Evolutionary conservation across 352 stramenopile species (phyloP).

Genomic region (Pythium phragmitis): DNA sequence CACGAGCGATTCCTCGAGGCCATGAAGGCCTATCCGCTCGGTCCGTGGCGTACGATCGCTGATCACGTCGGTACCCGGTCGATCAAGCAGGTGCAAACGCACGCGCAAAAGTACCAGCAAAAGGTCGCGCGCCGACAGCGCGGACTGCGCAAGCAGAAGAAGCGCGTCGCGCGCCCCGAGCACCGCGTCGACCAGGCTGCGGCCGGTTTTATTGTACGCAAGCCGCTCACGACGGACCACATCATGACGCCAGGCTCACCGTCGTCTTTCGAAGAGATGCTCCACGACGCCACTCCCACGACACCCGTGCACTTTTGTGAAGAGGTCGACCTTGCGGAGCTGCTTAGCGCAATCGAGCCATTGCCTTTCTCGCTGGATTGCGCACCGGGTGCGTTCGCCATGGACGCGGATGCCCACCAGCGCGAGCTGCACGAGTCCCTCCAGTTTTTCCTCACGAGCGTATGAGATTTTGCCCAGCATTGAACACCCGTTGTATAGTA

Average conservation of each 20-base stretch:
- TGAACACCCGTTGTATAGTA: conserved; percentile 3
- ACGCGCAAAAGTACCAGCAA: conserved; percentile 87
- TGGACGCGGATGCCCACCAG: conserved; percentile 39
- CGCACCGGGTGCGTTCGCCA: conserved; percentile 24
- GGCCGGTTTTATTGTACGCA: conserved; percentile 59
- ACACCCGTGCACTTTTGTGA: conserved; percentile 5
- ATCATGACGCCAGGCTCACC: conserved; percentile 13
- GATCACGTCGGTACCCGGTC: conserved; percentile 74
- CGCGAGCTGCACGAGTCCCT: conserved; percentile 36
- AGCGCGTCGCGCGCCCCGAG: conserved; percentile 71
- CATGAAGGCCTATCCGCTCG: conserved; percentile 78
- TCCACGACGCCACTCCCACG: conserved; percentile 6
- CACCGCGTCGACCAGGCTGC: conserved; percentile 70
- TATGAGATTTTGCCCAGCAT: conserved; percentile 2
- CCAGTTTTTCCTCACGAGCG: conserved; percentile 23
- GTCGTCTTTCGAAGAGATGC: conserved; percentile 24
- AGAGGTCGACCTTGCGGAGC: conserved; percentile 22
- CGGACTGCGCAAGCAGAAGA: conserved; percentile 83
- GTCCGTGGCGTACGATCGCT: conserved; percentile 73
- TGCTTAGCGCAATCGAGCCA: conserved; percentile 35
- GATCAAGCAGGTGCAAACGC: conserved; percentile 83
- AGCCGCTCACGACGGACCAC: conserved; percentile 9
- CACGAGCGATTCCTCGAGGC: conserved; percentile 82
- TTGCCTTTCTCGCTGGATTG: conserved; percentile 39
- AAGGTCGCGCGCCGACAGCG: conserved; percentile 81